Evolutionary conservation across 805 yeast species (phyloP).

Genomic region (Starmerella gropengiesseri): DNA sequence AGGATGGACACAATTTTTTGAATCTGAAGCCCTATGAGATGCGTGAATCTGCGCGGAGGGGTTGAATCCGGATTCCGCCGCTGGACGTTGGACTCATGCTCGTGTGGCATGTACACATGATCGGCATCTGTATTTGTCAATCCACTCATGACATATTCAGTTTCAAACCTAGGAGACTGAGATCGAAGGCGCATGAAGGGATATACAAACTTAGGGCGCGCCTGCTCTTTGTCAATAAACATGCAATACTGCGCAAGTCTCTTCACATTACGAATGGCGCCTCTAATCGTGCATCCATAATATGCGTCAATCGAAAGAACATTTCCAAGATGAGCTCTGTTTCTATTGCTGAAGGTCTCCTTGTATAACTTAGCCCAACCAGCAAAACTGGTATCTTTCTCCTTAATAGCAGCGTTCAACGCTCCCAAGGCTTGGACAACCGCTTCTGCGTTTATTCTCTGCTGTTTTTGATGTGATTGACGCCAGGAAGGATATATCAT

Average conservation of each 20-base stretch:
- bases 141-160: slow-evolving; percentile 5
- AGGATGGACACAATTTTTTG: not conserved
- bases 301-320: slow-evolving; percentile 8
- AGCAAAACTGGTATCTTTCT: not conserved
- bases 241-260: slow-evolving; percentile 9
- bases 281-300: slow-evolving; percentile 6
- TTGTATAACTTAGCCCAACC: slow-evolving; percentile 3
- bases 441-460: not conserved
- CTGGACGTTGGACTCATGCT: slow-evolving; percentile 12
- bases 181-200: slow-evolving; percentile 11
- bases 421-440: not conserved
- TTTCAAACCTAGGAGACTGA: slow-evolving; percentile 10
- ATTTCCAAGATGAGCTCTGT: slow-evolving; percentile 5
- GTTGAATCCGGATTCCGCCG: slow-evolving; percentile 26
- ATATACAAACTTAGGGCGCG: slow-evolving; percentile 1
- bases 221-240: slow-evolving; percentile 5
- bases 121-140: not conserved
- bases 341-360: not conserved
- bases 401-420: not conserved
- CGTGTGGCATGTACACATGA: not conserved
- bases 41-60: slow-evolving; percentile 23
- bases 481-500: slow-evolving; percentile 10
- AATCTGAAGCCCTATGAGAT: slow-evolving; percentile 19
- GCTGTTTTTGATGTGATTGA: slow-evolving; percentile 7
- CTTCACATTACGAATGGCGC: not conserved